Evolutionary conservation across 1,139 yeast species (phyloP).

Genomic region (Protomyces inundatus): DNA sequence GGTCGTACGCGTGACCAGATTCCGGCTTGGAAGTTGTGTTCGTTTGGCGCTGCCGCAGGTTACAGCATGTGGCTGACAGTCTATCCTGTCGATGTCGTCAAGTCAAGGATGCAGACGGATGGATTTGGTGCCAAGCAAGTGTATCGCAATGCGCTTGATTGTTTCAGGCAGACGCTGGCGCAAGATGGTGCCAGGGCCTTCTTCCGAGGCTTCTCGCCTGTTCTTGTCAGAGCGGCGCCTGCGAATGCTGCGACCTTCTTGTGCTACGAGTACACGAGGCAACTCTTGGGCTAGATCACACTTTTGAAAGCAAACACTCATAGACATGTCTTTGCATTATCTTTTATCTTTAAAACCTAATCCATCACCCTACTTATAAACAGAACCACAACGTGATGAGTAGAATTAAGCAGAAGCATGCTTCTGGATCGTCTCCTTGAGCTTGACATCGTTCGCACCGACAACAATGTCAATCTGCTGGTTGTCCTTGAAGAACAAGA

Average conservation of each 20-base stretch:
- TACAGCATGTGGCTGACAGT: slow-evolving; percentile 67
- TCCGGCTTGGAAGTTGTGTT: slow-evolving; percentile 56
- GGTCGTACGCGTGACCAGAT: slow-evolving; percentile 49
- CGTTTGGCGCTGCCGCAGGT: slow-evolving; percentile 66
- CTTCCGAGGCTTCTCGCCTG: slow-evolving; percentile 69
- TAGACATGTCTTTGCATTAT: neutral
- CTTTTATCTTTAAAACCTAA: neutral
- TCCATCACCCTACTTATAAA: neutral
- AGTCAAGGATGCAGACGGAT: slow-evolving; percentile 66
- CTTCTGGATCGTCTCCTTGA: slow-evolving; percentile 55
- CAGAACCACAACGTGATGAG: neutral
- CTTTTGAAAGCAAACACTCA: no score
- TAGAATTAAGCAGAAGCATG: neutral
- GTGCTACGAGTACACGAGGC: slow-evolving; percentile 82
- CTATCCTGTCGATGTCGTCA: slow-evolving; percentile 63
- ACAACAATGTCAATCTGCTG: slow-evolving; percentile 61
- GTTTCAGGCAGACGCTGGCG: slow-evolving; percentile 46
- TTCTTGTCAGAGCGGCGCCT: slow-evolving; percentile 80
- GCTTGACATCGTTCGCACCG: slow-evolving; percentile 82
- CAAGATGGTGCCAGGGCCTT: slow-evolving; percentile 54
- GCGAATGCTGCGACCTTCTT: slow-evolving; percentile 95
- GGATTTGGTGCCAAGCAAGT: slow-evolving; percentile 47
- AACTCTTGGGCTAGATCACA: slow-evolving; percentile 40
- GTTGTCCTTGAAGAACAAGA: slow-evolving; percentile 72
- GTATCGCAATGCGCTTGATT: slow-evolving; percentile 49